Conservation (phyloP, 805 yeast genomes). For the Candida tallmaniae region DNA sequence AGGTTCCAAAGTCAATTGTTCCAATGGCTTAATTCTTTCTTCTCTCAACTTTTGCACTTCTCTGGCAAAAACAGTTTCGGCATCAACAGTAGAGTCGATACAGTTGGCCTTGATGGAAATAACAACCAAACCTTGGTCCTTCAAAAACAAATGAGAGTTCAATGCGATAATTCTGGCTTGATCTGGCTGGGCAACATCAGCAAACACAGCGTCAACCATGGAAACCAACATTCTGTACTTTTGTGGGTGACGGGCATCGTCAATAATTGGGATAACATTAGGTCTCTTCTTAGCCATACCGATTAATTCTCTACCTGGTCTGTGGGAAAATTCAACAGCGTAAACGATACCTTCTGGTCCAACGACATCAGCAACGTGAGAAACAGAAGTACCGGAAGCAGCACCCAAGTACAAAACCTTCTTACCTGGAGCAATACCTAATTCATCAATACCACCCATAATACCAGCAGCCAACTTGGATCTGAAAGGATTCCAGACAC, state of each 20-base stretch:
- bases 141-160: constrained; percentile 95
- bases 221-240: constrained; percentile 98
- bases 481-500: constrained; percentile 99
- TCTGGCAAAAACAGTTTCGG: constrained; percentile 98
- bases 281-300: constrained; percentile 99
- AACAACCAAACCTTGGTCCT: constrained; percentile 98
- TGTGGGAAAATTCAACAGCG: constrained; percentile 98
- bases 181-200: constrained; percentile 99
- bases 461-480: constrained; percentile 99
- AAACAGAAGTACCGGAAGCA: constrained; percentile 98
- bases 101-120: constrained; percentile 99
- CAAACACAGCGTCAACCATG: constrained; percentile 98
- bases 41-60: constrained; percentile 98
- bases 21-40: constrained; percentile 97
- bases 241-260: constrained; percentile 99
- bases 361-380: constrained; percentile 96
- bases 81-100: constrained; percentile 99
- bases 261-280: constrained; percentile 96
- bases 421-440: constrained; percentile 96
- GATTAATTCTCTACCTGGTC: constrained; percentile 99
- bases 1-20: constrained; percentile 98
- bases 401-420: constrained; percentile 98
- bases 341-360: constrained; percentile 99
- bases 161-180: constrained; percentile 99
- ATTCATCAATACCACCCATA: constrained; percentile 98